Base-by-base conservation (phyloP, 306 rosid genomes). In the Dryas octopetala region DNA sequence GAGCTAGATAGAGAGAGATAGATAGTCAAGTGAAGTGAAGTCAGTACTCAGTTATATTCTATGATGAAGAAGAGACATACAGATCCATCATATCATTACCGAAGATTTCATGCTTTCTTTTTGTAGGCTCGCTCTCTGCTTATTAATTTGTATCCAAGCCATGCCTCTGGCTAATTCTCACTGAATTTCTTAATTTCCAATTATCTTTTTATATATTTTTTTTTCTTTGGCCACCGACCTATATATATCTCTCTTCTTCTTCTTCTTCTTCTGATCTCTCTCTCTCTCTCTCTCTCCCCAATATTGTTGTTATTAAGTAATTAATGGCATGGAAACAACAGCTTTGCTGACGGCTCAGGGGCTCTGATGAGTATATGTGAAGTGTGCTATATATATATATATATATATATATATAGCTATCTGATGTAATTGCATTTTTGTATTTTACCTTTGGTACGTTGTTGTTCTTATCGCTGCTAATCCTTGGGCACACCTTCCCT, bases 381-480 rank as follows among this genome's bases (percentile, higher is more conserved):
- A 44, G 44, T 26, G 60, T 65, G 77, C 69, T 65, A 76, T 46
- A 26, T 50, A 75, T 23, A 23, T 23, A 23, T 23, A 23, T 23
- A 23, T 23, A 23, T 23, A 19, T 19, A 19, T 19, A 19, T 19
- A 19, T 19, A 19, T 19, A 19, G 80, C 65, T 40, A 59, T 64
- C 81, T 76, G 76, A 79, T 74, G 65, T 62, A 61, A 64, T 79
- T 26, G 81, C 74, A 59, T 75, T 79, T 49, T 77, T 77, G 81
- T 73, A 71, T 62, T 63, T 48, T 68, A 52, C 59, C 44, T 38
- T 72, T 78, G 80, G 82, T 80, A 80, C 85, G 85, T 77, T 83
- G 82, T 79, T 79, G 83, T 67, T 86, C 80, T 80, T 75, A 87
- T 86, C 85, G 73, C 85, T 77, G 81, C 83, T 80, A 32, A 32